Evolutionary conservation across 148 eudicot genomes (phyloP), one percentile per base, ranked within the genome.

Genomic region (Hydrangea macrophylla): DNA sequence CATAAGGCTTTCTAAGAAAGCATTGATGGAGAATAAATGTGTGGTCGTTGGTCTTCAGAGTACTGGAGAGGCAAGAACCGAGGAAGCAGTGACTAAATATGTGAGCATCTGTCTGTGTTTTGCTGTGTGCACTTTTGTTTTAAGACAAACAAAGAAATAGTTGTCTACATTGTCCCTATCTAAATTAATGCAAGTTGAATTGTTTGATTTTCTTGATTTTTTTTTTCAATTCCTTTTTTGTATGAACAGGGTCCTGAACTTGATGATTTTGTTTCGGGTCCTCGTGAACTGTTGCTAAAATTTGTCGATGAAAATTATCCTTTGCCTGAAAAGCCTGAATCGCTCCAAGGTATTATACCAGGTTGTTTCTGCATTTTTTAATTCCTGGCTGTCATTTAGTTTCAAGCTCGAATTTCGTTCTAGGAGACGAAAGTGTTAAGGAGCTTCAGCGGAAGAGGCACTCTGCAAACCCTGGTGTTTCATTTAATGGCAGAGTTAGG

Each of bases 1-100:
- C 55, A 90, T 94, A 27, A 79, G 72, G 71, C 86, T 94, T 76
- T 72, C 97, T 53, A 79, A 85, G 70, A 83, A 85, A 83, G 99
- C 99, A 44, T 69, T 94, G 73, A 9, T 26, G 70, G 96, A 85
- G 48, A 67, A 77, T 67, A 94, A 94, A 70, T 87, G 91, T 70
- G 92, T 91, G 73, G 99, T 94, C 31, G 65, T 94, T 68, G 99
- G 99, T 73, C 93, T 94, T 48, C 97, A 94, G 79, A 94, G 99
- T 75, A 94, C 99, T 9, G 99, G 97, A 63, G 99, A 94, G 78
- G 99, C 99, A 58, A 85, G 99, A 28, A 94, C 97, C 17, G 99
- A 94, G 79, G 99, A 94, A 68, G 99, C 97, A 58, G 92, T 94
- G 65, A 73, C 99, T 37, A 94, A 91, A 89, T 81, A 94, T 81